Evolutionary conservation across 768 basidiomycete species (phyloP), one percentile per base, ranked within the genome.

Genomic region (Russula virescens): DNA sequence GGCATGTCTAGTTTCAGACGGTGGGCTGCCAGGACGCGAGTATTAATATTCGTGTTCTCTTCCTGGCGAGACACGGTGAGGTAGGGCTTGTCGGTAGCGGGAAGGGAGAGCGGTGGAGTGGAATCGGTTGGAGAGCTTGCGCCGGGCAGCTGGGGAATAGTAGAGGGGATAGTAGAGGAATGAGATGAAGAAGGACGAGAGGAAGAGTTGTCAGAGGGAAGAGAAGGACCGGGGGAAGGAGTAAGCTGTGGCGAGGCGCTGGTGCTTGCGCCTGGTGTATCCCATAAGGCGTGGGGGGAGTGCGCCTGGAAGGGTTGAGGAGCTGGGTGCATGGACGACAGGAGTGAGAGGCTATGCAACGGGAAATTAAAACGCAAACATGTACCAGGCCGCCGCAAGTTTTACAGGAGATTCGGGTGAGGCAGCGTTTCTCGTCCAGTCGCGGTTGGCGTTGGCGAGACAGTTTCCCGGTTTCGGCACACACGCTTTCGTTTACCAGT

Each of bases 231-330:
- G 40, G 52, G 60, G 61, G 66, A 50, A 46, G 56, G 53, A 40
- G 65, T 52, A 63, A 58, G 60, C 57, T 54, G 60, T 54, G 66
- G 60, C 47, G 55, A 57, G 53, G 60, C 57, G 66, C 66, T 67
- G 53, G 66, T 55, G 65, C 66, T 66, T 62, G 65, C 66, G 55
- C 66, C 66, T 53, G 66, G 66, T 53, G 66, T 66, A 35, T 67
- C 66, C 66, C 66, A 67, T 62, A 67, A 67, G 61, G 52, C 43
- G 61, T 62, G 67, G 54, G 65, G 57, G 26, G 60, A 55, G 54
- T 59, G 59, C 49, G 61, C 64, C 38, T 21, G 58, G 58, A 60
- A 57, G 60, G 60, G 53, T 56, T 59, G 67, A 25, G 61, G 54
- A 59, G 67, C 47, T 42, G 65, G 19, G 58, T 59, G 57, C 65